A percentile compares a stretch with the other conserved stretches of the same genome.
Conservation (phyloP, 805 yeast species). For the Hanseniaspora meyeri region DNA sequence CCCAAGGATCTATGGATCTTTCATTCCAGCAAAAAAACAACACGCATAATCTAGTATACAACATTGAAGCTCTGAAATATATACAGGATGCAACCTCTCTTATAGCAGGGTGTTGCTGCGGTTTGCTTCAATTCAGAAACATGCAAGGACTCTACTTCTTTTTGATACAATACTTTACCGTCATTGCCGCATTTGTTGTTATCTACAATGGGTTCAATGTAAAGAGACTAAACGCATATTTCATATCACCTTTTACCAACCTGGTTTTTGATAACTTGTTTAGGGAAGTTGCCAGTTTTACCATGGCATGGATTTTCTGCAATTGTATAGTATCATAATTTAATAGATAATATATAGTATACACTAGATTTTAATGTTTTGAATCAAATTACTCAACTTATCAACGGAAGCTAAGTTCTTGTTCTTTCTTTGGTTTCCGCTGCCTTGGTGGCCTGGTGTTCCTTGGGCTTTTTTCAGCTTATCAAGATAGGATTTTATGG, state of each 20-base stretch:
- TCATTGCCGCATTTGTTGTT: conserved; percentile 26
- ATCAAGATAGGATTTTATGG: conserved; percentile 69
- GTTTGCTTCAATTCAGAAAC: conserved; percentile 42
- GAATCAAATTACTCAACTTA: conserved; percentile 26
- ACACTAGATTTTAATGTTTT: background rate
- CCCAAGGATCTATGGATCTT: background rate
- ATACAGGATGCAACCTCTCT: conserved; percentile 39
- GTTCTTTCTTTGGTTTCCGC: conserved; percentile 14
- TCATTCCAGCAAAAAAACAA: background rate
- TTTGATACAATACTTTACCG: conserved; percentile 26
- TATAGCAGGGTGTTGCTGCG: conserved; percentile 42
- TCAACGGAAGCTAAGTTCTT: conserved; percentile 30
- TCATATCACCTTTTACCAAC: conserved; percentile 30
- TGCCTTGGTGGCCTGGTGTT: background rate
- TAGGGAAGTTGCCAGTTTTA: conserved; percentile 39
- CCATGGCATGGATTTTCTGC: conserved; percentile 48
- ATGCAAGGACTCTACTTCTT: conserved; percentile 38
- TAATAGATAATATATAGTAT: background rate
- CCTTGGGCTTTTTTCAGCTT: conserved; percentile 30
- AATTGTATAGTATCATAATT: conserved; percentile 34
- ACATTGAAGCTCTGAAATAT: conserved; percentile 21
- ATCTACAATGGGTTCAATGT: conserved; percentile 28
- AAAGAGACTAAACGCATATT: conserved; percentile 25
- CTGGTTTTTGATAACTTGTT: conserved; percentile 35
- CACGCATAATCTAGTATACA: conserved; percentile 14